A percentile compares a stretch with the other conserved stretches of the same genome.
Conservation (phyloP, 176 grass and related monocot genomes). For the Oryza punctata region DNA sequence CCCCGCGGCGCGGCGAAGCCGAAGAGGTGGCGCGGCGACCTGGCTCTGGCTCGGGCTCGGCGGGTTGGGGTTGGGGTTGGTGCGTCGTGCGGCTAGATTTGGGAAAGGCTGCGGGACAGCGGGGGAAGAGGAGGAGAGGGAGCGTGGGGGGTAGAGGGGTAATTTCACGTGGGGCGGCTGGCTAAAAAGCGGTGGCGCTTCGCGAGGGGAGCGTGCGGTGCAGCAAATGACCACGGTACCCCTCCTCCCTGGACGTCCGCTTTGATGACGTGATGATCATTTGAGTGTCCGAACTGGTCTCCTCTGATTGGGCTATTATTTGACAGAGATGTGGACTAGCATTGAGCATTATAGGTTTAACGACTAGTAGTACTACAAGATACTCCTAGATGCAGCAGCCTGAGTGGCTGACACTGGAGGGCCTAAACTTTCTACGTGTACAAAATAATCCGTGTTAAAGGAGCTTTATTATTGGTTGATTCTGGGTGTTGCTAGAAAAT, state of each 20-base stretch:
- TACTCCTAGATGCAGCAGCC: too few relatives aligned
- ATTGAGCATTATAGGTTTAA: too few relatives aligned
- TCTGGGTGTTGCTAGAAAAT: background rate
- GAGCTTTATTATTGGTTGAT: background rate
- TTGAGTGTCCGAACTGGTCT: background rate
- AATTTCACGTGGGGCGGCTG: slow-evolving; percentile 14
- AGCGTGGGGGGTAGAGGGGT: background rate
- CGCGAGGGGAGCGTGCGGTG: slow-evolving; percentile 43
- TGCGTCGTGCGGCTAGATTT: slow-evolving; percentile 58
- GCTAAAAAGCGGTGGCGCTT: slow-evolving; percentile 36
- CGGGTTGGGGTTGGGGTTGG: slow-evolving; percentile 37
- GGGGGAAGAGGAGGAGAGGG: background rate
- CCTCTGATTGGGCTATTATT: slow-evolving; percentile 16
- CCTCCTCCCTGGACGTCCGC: background rate
- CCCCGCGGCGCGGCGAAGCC: slow-evolving; percentile 12
- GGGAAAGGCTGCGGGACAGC: slow-evolving; percentile 30
- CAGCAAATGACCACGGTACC: slow-evolving; percentile 35
- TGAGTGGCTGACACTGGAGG: too few relatives aligned
- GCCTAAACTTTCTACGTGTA: background rate
- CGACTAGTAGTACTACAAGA: too few relatives aligned
- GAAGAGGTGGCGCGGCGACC: background rate
- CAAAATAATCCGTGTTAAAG: background rate
- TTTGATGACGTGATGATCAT: slow-evolving; percentile 50
- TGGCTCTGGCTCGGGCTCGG: slow-evolving; percentile 4
- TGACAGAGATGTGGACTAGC: background rate